These are phyloP conservation scores for Cytidiella melzeri DNA, from an alignment of 768 basidiomycete species.

Conservation along the genomic window DNA sequence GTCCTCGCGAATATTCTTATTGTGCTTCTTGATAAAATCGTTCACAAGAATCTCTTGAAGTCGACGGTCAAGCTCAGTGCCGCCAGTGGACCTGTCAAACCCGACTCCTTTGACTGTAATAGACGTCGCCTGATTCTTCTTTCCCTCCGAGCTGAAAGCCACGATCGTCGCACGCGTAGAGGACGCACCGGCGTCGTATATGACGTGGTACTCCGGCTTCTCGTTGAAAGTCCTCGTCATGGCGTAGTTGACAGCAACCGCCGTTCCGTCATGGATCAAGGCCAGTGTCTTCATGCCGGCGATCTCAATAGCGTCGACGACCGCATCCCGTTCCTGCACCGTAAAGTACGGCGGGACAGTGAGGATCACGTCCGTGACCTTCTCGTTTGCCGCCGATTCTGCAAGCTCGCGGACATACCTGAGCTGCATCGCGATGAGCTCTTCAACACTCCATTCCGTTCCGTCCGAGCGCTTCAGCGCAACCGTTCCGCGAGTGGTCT, in stretches of 20 bases:
- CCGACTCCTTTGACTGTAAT: constrained; percentile 79
- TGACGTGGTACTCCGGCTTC: constrained; percentile 73
- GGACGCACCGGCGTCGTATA: constrained; percentile 92
- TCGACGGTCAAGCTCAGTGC: constrained; percentile 79
- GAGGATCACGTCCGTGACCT: constrained; percentile 77
- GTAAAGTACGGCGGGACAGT: constrained; percentile 90
- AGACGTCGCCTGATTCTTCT: constrained; percentile 49
- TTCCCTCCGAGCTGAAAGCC: constrained; percentile 44
- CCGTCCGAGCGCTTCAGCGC: constrained; percentile 55
- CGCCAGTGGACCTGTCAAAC: constrained; percentile 70
- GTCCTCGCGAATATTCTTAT: constrained; percentile 63
- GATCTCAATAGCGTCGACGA: constrained; percentile 89
- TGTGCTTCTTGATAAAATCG: constrained; percentile 68
- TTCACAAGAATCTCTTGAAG: constrained; percentile 75
- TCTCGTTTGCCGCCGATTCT: constrained; percentile 67
- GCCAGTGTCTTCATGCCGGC: constrained; percentile 80
- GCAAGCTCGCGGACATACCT: constrained; percentile 87
- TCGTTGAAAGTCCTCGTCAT: constrained; percentile 86
- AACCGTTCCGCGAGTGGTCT: constrained; percentile 56
- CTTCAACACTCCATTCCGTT: constrained; percentile 77
- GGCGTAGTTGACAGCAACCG: constrained; percentile 96
- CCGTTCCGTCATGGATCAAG: constrained; percentile 88
- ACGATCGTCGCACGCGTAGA: constrained; percentile 75
- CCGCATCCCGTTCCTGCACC: constrained; percentile 86
- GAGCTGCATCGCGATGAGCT: constrained; percentile 92